phyloP scores from a whole-genome alignment of 1,284 basidiomycete genomes.

The Trichosporon sp. region DNA sequence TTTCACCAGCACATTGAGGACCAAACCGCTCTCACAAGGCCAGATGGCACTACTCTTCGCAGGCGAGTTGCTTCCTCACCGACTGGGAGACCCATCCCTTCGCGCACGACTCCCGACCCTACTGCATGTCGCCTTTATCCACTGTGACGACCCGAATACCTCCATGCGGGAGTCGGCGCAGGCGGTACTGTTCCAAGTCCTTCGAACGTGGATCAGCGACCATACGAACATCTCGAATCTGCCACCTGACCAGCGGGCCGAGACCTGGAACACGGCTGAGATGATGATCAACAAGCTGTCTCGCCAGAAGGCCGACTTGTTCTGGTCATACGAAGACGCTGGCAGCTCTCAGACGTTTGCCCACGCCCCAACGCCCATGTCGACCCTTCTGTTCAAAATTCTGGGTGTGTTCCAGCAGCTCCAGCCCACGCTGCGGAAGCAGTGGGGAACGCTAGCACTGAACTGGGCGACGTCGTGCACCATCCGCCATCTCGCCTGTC shows the following conservation, averaged over 20 bases:
- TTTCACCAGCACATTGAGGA: constrained; percentile 28
- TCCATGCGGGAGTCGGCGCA: constrained; percentile 67
- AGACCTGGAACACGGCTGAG: constrained; percentile 36
- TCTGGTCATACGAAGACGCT: constrained; percentile 69
- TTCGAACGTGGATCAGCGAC: constrained; percentile 63
- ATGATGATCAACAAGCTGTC: constrained; percentile 56
- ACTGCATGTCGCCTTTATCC: constrained; percentile 74
- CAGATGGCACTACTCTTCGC: constrained; percentile 85
- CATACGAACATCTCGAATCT: constrained; percentile 38
- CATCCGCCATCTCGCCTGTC: constrained; percentile 76
- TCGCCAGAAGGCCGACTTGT: constrained; percentile 50
- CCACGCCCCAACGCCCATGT: constrained; percentile 60
- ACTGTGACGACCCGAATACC: constrained; percentile 69
- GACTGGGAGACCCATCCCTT: constrained; percentile 61
- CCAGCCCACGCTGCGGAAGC: constrained; percentile 61
- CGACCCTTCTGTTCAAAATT: constrained; percentile 60
- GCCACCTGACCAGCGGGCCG: constrained; percentile 20
- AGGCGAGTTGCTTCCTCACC: constrained; percentile 71
- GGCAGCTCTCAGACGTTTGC: constrained; percentile 35
- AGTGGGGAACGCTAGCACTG: constrained; percentile 76
- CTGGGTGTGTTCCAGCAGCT: constrained; percentile 66
- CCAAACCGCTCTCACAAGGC: constrained; percentile 59
- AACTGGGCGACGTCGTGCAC: constrained; percentile 82
- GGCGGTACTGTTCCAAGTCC: constrained; percentile 68
- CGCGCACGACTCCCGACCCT: constrained; percentile 65